Conservation (phyloP, 345 rosid genomes). For the Rhizophora apiculata region DNA sequence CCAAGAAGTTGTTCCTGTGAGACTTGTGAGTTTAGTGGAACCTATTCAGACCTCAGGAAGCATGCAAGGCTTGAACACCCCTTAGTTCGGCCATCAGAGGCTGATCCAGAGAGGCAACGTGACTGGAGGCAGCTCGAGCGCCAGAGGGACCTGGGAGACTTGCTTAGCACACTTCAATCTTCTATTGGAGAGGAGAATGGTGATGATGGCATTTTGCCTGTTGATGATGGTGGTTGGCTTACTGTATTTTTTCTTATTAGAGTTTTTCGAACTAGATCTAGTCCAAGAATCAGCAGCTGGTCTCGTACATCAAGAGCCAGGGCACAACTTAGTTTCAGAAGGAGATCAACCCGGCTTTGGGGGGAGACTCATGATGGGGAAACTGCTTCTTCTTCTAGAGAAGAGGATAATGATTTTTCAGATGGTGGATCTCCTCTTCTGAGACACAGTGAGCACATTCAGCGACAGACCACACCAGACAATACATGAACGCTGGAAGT, state of each 20-base stretch:
- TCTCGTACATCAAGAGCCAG: slow-evolving; percentile 70
- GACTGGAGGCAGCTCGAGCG: slow-evolving; percentile 96
- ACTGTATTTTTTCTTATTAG: slow-evolving; percentile 85
- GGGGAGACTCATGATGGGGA: slow-evolving; percentile 85
- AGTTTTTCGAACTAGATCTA: slow-evolving; percentile 67
- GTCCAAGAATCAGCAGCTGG: slow-evolving; percentile 80
- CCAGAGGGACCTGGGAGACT: slow-evolving; percentile 91
- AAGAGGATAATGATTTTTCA: slow-evolving; percentile 59
- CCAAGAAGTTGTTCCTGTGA: slow-evolving; percentile 84
- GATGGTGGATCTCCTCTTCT: slow-evolving; percentile 48
- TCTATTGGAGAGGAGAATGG: slow-evolving; percentile 77
- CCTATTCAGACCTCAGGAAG: slow-evolving; percentile 79
- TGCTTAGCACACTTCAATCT: slow-evolving; percentile 85
- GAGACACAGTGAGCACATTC: slow-evolving; percentile 39
- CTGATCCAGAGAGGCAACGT: slow-evolving; percentile 87
- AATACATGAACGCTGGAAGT: slow-evolving; percentile 28
- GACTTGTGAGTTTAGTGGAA: slow-evolving; percentile 70
- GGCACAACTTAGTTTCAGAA: slow-evolving; percentile 54
- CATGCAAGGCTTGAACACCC: slow-evolving; percentile 92
- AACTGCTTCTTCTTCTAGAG: slow-evolving; percentile 62
- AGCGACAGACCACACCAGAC: slow-evolving; percentile 49
- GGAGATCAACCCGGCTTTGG: slow-evolving; percentile 68
- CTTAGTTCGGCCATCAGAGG: slow-evolving; percentile 75
- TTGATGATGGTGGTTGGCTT: slow-evolving; percentile 75
- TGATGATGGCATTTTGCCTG: slow-evolving; percentile 47